phyloP scores from a whole-genome alignment of 176 grass and related monocot species.

The Stipa capillata region DNA sequence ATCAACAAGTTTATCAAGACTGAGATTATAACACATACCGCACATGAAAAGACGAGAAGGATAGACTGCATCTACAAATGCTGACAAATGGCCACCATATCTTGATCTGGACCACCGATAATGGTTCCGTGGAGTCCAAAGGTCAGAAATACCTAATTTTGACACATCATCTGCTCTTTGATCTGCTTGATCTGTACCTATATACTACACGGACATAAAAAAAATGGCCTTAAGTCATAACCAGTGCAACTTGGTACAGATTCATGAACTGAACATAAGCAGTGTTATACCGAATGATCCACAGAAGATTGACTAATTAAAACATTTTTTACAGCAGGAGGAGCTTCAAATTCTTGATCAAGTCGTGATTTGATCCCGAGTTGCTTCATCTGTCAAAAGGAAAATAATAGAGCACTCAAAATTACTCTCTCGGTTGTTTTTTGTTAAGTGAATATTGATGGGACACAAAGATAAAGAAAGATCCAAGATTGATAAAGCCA shows the following conservation, averaged over 20 bases:
- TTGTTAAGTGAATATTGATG: neutral
- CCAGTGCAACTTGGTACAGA: neutral
- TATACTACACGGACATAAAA: slow-evolving; percentile 54
- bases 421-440: neutral
- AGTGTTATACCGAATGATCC: slow-evolving; percentile 60
- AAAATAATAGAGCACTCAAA: slow-evolving; percentile 1
- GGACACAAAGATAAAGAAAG: neutral
- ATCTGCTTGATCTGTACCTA: slow-evolving; percentile 71
- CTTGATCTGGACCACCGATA: slow-evolving; percentile 78
- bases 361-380: slow-evolving; percentile 76
- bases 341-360: slow-evolving; percentile 85
- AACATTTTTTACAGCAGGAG: slow-evolving; percentile 68
- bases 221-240: neutral
- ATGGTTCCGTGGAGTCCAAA: slow-evolving; percentile 91
- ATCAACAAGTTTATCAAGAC: neutral
- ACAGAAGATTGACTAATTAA: slow-evolving; percentile 60
- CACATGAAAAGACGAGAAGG: slow-evolving; percentile 53
- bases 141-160: slow-evolving; percentile 47
- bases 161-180: slow-evolving; percentile 43
- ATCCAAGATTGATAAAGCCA: neutral
- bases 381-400: slow-evolving; percentile 53
- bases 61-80: slow-evolving; percentile 35
- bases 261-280: neutral
- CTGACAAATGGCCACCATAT: slow-evolving; percentile 58
- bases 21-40: slow-evolving; percentile 40